These are phyloP conservation scores for Linderniella brevidens DNA, from an alignment of 257 asterid species.

Conservation along the genomic window DNA sequence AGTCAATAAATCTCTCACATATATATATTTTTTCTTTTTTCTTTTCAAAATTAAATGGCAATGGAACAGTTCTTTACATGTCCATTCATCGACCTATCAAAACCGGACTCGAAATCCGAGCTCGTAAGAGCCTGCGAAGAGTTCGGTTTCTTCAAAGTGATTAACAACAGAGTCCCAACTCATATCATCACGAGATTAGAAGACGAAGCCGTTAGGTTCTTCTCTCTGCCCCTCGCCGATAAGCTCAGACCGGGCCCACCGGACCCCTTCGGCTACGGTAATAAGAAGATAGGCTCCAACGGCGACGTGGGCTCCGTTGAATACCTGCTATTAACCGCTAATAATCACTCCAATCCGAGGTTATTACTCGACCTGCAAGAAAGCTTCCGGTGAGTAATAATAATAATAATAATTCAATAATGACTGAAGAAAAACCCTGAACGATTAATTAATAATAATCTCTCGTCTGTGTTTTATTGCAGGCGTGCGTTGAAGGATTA, in stretches of 20 bases:
- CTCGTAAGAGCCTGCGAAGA: conserved; percentile 67
- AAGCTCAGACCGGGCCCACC: conserved; percentile 50
- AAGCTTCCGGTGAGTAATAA: conserved; percentile 29
- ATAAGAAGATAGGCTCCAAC: conserved; percentile 51
- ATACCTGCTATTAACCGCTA: conserved; percentile 42
- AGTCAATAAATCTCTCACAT: too few species aligned
- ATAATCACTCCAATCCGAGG: conserved; percentile 25
- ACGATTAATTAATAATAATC: not conserved
- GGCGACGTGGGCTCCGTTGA: conserved; percentile 82
- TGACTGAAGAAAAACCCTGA: too few species aligned
- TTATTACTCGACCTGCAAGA: conserved; percentile 38
- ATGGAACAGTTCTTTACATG: conserved; percentile 18
- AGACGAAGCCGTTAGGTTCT: conserved; percentile 40
- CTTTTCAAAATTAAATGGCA: not conserved
- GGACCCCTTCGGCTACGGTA: conserved; percentile 71
- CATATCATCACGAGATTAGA: conserved; percentile 37
- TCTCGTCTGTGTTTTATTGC: not conserved
- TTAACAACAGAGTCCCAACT: conserved; percentile 48
- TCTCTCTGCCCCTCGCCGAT: conserved; percentile 40
- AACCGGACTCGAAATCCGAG: conserved; percentile 35
- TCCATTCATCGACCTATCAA: conserved; percentile 66
- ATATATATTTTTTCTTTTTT: too few species aligned
- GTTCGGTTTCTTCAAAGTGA: conserved; percentile 67
- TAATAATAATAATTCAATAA: too few species aligned
- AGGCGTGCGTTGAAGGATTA: conserved; percentile 34